These are phyloP conservation scores for Microsporum audouinii DNA, from an alignment of 2,329 filamentous ascomycete genomes.

Conservation along the genomic window DNA sequence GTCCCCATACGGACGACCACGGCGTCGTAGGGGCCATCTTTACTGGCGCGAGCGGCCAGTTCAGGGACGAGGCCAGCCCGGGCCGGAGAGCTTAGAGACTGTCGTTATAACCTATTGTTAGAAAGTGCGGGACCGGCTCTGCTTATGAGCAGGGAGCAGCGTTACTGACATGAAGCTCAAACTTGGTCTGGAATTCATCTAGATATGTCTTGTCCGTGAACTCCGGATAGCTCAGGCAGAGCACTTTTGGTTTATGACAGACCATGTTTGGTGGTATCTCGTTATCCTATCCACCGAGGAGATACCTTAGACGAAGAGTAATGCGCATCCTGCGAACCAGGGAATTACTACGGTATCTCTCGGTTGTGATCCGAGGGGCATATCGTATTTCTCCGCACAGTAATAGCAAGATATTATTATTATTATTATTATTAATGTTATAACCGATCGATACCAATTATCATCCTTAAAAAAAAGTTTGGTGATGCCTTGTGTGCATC, in stretches of 20 bases:
- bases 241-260: constrained; percentile 7
- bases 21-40: constrained; percentile 33
- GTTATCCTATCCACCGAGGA: background rate
- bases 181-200: constrained; percentile 10
- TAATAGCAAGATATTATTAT: too few species aligned
- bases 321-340: background rate
- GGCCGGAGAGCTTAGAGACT: constrained; percentile 5
- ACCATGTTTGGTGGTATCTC: background rate
- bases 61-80: constrained; percentile 9
- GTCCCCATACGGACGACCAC: constrained; percentile 43
- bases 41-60: background rate
- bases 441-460: too few species aligned
- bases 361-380: too few species aligned
- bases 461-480: too few species aligned
- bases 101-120: background rate
- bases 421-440: too few species aligned
- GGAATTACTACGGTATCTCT: too few species aligned
- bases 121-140: background rate
- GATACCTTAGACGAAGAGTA: background rate
- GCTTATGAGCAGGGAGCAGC: too few species aligned
- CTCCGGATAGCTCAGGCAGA: constrained; percentile 8
- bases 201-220: constrained; percentile 10
- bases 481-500: too few species aligned
- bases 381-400: too few species aligned
- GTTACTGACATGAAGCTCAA: constrained; percentile 9